phyloP scores from a whole-genome alignment of 192 early-diverging fungal genomes.

The Backusella macrospora region DNA sequence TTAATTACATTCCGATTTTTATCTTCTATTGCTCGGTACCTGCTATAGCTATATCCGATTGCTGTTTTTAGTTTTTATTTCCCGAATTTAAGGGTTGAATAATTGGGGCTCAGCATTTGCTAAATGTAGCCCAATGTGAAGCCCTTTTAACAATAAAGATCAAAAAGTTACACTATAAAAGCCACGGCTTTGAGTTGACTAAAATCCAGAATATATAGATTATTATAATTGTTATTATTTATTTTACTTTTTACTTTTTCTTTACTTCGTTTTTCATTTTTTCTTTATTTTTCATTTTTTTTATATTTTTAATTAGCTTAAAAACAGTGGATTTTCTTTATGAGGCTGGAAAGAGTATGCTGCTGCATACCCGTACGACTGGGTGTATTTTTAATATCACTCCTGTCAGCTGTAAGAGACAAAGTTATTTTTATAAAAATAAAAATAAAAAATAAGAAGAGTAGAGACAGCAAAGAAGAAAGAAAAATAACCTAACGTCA shows the following conservation, averaged over 20 bases:
- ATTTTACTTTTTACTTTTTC: background rate
- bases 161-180: constrained; percentile 8
- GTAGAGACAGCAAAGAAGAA: no score
- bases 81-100: background rate
- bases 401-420: background rate
- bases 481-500: background rate
- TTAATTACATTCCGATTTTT: no score
- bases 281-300: background rate
- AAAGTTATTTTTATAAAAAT: background rate
- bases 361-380: constrained; percentile 2
- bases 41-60: no score
- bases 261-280: background rate
- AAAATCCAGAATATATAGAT: constrained; percentile 4
- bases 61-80: no score
- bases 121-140: constrained; percentile 5
- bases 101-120: constrained; percentile 12
- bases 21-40: no score
- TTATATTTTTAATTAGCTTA: background rate
- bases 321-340: background rate
- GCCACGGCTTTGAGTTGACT: background rate
- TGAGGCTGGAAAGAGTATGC: background rate
- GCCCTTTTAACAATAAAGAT: constrained; percentile 7
- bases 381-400: constrained; percentile 2
- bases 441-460: background rate
- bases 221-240: background rate